Conservation (phyloP, 2,329 filamentous ascomycete genomes). For the Trichophyton benhamiae region DNA sequence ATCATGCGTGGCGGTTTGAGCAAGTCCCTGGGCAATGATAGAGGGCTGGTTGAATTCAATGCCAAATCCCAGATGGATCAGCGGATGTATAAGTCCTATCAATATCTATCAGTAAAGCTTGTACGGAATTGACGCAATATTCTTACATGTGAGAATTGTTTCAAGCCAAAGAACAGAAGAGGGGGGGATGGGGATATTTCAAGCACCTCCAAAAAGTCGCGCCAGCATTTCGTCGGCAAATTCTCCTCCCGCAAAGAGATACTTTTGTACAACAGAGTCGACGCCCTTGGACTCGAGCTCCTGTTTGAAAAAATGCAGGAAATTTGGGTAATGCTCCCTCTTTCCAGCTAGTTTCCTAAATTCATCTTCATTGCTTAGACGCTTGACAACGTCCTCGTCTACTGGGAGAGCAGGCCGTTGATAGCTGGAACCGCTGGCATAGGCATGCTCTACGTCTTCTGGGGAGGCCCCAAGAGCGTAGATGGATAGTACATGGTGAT, state of each 20-base stretch:
- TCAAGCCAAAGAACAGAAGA: not conserved
- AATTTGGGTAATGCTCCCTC: conserved; percentile 56
- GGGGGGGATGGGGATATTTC: not conserved
- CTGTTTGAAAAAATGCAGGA: conserved; percentile 60
- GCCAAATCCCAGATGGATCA: conserved; percentile 77
- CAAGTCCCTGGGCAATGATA: conserved; percentile 66
- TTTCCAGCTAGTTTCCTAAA: conserved; percentile 53
- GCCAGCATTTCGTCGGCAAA: conserved; percentile 56
- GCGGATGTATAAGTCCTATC: conserved; percentile 58
- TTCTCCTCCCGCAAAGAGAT: conserved; percentile 55
- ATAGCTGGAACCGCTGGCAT: conserved; percentile 52
- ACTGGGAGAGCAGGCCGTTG: conserved; percentile 45
- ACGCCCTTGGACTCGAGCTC: conserved; percentile 57
- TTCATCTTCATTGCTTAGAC: conserved; percentile 44
- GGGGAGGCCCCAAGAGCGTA: conserved; percentile 61
- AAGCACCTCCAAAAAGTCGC: conserved; percentile 52
- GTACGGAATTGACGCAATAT: not conserved
- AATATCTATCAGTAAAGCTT: not conserved
- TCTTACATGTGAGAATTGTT: too few relatives aligned
- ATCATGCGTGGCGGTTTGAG: conserved; percentile 60
- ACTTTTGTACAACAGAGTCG: conserved; percentile 49
- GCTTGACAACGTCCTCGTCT: conserved; percentile 40
- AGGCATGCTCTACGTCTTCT: conserved; percentile 49
- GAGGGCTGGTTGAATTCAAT: conserved; percentile 72
- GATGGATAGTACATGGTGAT: conserved; percentile 62